These are phyloP conservation scores for Lasiodiplodia theobromae DNA, from an alignment of 2,329 filamentous ascomycete species.

Conservation along the genomic window DNA sequence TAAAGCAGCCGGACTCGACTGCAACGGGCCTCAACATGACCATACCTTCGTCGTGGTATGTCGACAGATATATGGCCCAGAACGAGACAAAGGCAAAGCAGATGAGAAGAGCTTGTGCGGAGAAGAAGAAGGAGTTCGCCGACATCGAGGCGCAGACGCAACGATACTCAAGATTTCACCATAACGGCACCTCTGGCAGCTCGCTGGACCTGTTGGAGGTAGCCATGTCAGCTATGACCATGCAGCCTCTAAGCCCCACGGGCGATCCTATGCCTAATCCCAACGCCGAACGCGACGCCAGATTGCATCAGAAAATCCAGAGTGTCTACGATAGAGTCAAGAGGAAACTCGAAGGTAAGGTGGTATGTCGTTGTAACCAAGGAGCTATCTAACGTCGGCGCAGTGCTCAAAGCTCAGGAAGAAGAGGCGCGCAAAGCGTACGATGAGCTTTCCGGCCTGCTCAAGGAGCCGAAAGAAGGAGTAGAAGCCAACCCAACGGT, in stretches of 20 bases:
- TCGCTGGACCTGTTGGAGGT: conserved; percentile 49
- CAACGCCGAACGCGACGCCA: conserved; percentile 32
- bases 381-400: neutral
- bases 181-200: conserved; percentile 41
- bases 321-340: conserved; percentile 42
- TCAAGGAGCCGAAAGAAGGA: conserved; percentile 13
- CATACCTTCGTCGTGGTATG: conserved; percentile 62
- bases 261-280: conserved; percentile 31
- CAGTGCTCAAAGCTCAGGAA: conserved; percentile 14
- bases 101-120: conserved; percentile 32
- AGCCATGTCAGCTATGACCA: conserved; percentile 45
- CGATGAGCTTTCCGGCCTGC: conserved; percentile 25
- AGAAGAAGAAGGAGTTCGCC: conserved; percentile 53
- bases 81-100: conserved; percentile 20
- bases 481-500: neutral
- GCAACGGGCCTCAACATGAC: conserved; percentile 53
- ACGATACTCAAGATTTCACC: conserved; percentile 18
- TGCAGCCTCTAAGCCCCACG: neutral
- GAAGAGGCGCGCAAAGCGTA: conserved; percentile 11
- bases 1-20: conserved; percentile 44
- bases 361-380: neutral
- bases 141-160: conserved; percentile 39
- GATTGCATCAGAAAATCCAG: conserved; percentile 40
- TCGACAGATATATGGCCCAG: conserved; percentile 63
- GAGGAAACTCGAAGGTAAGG: conserved; percentile 34